phyloP scores from a whole-genome alignment of 257 asterid genomes.

The Jasminum sambac region DNA sequence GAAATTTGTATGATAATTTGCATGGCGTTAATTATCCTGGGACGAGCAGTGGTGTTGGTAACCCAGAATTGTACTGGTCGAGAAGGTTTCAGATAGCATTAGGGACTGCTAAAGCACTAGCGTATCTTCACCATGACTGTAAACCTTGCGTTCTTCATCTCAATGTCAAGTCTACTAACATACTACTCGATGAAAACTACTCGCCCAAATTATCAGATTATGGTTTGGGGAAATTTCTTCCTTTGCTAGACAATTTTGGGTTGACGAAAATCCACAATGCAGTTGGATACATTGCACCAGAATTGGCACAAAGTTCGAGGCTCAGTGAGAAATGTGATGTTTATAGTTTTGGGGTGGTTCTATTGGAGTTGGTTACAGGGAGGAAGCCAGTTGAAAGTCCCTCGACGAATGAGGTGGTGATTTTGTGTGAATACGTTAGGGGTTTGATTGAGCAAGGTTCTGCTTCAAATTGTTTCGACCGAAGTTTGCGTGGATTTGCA shows the following conservation, averaged over 20 bases:
- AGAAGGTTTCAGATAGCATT: constrained; percentile 77
- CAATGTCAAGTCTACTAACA: constrained; percentile 73
- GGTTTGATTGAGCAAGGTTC: constrained; percentile 63
- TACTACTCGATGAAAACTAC: constrained; percentile 63
- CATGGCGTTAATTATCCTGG: constrained; percentile 70
- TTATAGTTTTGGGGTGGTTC: constrained; percentile 75
- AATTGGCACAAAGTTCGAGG: constrained; percentile 72
- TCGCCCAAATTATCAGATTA: constrained; percentile 63
- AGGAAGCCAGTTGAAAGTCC: constrained; percentile 86
- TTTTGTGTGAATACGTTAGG: constrained; percentile 73
- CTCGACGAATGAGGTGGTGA: constrained; percentile 55
- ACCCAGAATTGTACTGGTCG: constrained; percentile 69
- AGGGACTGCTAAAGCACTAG: constrained; percentile 72
- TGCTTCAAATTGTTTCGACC: constrained; percentile 67
- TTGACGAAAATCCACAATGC: constrained; percentile 69
- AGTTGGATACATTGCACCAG: constrained; percentile 92
- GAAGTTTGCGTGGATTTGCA: constrained; percentile 58
- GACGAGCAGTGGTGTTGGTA: constrained; percentile 63
- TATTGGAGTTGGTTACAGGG: constrained; percentile 82
- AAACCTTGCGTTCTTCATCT: constrained; percentile 80
- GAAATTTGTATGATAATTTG: constrained; percentile 72
- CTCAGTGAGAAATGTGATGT: constrained; percentile 77
- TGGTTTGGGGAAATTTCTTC: constrained; percentile 77
- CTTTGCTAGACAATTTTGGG: constrained; percentile 50
- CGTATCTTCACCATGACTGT: constrained; percentile 96